Evolutionary conservation across 2,329 filamentous ascomycete genomes (phyloP), one percentile per base, ranked within the genome.

Genomic region (Alternaria sp.): DNA sequence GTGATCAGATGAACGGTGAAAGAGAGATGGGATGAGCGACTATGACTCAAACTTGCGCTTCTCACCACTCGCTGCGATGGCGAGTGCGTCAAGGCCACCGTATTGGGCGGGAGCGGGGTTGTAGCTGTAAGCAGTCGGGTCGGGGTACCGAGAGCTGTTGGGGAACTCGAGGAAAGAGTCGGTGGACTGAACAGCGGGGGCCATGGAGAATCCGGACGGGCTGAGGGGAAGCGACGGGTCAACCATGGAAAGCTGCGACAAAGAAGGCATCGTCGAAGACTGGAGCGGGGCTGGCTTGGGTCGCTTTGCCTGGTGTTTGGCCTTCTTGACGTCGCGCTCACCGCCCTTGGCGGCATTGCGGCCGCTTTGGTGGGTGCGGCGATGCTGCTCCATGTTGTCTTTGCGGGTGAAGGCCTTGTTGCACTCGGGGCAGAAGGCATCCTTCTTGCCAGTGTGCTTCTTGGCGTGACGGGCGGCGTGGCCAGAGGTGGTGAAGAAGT

Each of bases 311-410:
- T 74, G 76, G 32, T 67, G 65, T 65, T 79, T 80, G n/a, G 73
- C 67, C 61, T 78, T 81, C 54, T 81, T 80, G 21, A 76, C 68
- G n/a, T 77, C 75, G 36, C 75, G 72, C 9, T 81, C 78, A 26
- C 51, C 66, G 49, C 65, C 66, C 59, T 80, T 80, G 23, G 69
- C 62, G 1, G 80, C 75, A 51, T 80, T 82, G 56, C 83, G 82
- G 5, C 83, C 83, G 64, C 80, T 84, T 66, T 87, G 90, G 78
- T 94, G 91, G 0, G 91, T 93, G 72, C 92, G 88, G 28, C 92
- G 85, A 73, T 94, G 91, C 81, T 93, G 91, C 84, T 93, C 93
- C 91, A 94, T 94, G 83, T 94, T 94, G 84, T 94, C 91, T 71
- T 90, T 89, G 67, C 91, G 90, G 11, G 91, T 93, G 72, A 94